Evolutionary conservation across 331 rosid species (phyloP).

Genomic region (Quercus tomentella): DNA sequence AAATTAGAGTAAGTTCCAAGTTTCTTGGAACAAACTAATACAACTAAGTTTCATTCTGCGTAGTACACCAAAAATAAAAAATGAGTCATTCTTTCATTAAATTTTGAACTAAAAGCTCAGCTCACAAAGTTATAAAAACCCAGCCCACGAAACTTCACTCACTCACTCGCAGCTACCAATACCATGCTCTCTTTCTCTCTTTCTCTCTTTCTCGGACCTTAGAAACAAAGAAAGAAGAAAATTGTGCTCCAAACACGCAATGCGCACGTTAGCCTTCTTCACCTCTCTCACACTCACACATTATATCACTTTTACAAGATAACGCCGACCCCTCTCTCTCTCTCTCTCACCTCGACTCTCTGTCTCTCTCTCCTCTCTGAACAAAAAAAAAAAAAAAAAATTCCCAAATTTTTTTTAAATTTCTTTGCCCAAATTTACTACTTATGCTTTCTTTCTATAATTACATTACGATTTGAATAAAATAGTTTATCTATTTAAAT

Average conservation of each 20-base stretch:
- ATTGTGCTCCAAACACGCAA: conserved; percentile 42
- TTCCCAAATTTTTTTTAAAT: background rate
- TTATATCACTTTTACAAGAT: conserved; percentile 41
- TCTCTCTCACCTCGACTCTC: conserved; percentile 20
- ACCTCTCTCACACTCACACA: conserved; percentile 19
- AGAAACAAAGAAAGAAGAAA: conserved; percentile 23
- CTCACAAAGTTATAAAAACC: background rate
- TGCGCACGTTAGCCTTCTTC: conserved; percentile 48
- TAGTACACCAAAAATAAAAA: conserved; percentile 3
- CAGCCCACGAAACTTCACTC: conserved; percentile 34
- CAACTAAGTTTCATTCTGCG: background rate
- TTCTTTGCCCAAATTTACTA: background rate
- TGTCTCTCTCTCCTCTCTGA: conserved; percentile 25
- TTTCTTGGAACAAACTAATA: conserved; percentile 36
- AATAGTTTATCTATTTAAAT: too few relatives aligned
- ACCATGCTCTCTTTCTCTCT: conserved; percentile 28
- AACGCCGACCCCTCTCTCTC: conserved; percentile 43
- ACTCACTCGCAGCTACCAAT: conserved; percentile 1
- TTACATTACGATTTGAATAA: background rate
- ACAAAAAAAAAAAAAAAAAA: background rate
- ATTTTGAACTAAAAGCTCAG: too few relatives aligned
- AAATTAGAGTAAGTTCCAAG: conserved; percentile 18
- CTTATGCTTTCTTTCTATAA: conserved; percentile 18
- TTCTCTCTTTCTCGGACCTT: background rate
- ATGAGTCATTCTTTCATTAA: background rate